Evolutionary conservation across 78 protist genomes (phyloP).

Genomic region (Dictyostelium brefeldianum): DNA sequence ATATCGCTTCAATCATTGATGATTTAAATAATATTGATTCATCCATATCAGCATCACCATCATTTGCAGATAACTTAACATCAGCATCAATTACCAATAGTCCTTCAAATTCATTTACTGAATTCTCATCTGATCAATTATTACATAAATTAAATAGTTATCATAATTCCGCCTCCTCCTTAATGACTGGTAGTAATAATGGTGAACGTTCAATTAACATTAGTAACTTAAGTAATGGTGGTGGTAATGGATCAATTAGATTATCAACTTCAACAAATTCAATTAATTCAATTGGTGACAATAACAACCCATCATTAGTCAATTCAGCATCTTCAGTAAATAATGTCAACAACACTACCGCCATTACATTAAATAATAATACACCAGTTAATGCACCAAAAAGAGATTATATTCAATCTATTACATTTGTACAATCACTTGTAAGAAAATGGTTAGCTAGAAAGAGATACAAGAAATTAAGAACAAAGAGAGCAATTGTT

Average conservation of each 20-base stretch:
- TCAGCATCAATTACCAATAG: background rate
- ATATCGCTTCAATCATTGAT: slow-evolving; percentile 46
- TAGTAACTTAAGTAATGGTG: background rate
- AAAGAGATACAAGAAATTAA: slow-evolving; percentile 40
- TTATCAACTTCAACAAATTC: slow-evolving; percentile 1
- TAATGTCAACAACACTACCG: background rate
- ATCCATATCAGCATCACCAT: background rate
- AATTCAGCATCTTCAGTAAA: background rate
- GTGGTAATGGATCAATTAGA: slow-evolving; percentile 8
- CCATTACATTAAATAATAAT: too few species aligned
- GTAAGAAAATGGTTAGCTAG: slow-evolving; percentile 49
- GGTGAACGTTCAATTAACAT: background rate
- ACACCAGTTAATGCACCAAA: background rate
- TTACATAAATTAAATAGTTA: background rate
- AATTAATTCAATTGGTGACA: background rate
- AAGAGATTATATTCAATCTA: slow-evolving; percentile 1
- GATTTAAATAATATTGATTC: slow-evolving; percentile 45
- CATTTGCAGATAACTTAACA: slow-evolving; percentile 7
- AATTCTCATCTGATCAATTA: background rate
- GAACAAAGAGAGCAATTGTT: slow-evolving; percentile 68
- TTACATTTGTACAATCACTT: slow-evolving; percentile 41
- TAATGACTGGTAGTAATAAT: background rate
- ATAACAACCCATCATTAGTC: background rate
- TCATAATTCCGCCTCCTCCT: background rate
- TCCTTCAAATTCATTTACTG: slow-evolving; percentile 15